phyloP scores from a whole-genome alignment of 768 basidiomycete genomes.

The Boletus eberwhitei region DNA sequence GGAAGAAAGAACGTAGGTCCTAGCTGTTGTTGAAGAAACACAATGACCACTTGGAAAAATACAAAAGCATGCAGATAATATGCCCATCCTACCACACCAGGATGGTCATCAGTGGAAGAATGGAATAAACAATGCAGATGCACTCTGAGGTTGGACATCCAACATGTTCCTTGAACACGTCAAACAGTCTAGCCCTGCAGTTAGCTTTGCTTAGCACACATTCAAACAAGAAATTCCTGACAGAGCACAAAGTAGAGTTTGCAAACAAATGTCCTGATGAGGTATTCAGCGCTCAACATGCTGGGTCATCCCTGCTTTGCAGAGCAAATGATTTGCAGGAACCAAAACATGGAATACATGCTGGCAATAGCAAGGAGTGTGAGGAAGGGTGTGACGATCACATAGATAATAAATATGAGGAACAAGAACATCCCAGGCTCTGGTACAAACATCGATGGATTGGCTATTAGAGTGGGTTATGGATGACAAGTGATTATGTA shows the following conservation, averaged over 20 bases:
- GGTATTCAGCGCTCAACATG: slow-evolving; percentile 64
- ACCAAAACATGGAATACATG: slow-evolving; percentile 80
- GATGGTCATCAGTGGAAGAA: not conserved
- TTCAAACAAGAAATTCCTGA: slow-evolving; percentile 38
- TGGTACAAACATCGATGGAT: slow-evolving; percentile 25
- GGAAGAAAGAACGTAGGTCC: slow-evolving; percentile 87
- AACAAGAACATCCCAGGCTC: slow-evolving; percentile 69
- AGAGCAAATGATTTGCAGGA: slow-evolving; percentile 80
- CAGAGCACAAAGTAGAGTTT: slow-evolving; percentile 72
- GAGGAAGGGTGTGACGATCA: slow-evolving; percentile 65
- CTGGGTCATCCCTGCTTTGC: slow-evolving; percentile 66
- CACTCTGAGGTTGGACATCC: slow-evolving; percentile 72
- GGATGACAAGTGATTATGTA: slow-evolving; percentile 34
- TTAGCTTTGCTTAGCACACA: not conserved
- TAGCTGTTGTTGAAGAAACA: slow-evolving; percentile 70
- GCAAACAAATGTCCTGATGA: slow-evolving; percentile 72
- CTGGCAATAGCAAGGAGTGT: slow-evolving; percentile 61
- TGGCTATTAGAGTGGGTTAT: not conserved
- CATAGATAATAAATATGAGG: slow-evolving; percentile 68
- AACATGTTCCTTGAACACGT: slow-evolving; percentile 83
- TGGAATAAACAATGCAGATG: slow-evolving; percentile 22
- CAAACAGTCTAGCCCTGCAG: slow-evolving; percentile 61
- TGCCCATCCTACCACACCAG: slow-evolving; percentile 52
- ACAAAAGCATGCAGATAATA: slow-evolving; percentile 59
- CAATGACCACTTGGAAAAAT: slow-evolving; percentile 55